Percentiles rank a stretch among this genome's conserved stretches.
These are phyloP conservation scores for Coniferiporia sulphurascens DNA, from an alignment of 1,284 basidiomycete species.

Conservation along the genomic window DNA sequence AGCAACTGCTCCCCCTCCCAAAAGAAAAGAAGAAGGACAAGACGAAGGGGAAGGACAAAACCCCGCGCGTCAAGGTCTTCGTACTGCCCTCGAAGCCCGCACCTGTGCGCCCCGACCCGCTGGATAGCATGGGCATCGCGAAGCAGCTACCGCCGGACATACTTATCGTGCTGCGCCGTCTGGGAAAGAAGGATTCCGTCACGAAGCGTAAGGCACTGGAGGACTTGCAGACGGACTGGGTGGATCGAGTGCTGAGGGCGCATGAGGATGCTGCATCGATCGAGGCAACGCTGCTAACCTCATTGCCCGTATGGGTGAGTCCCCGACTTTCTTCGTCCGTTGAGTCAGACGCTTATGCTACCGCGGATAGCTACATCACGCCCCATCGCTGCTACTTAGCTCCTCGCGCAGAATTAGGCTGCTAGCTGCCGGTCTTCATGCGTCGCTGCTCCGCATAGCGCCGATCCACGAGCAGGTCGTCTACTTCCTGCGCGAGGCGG, in stretches of 20 bases:
- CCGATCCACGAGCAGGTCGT: slow-evolving; percentile 52
- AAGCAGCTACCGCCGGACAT: slow-evolving; percentile 78
- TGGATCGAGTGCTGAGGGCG: slow-evolving; percentile 43
- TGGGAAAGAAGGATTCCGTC: slow-evolving; percentile 89
- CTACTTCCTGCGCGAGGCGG: slow-evolving; percentile 53
- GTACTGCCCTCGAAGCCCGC: slow-evolving; percentile 85
- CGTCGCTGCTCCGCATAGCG: slow-evolving; percentile 57
- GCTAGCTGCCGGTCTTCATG: slow-evolving; percentile 67
- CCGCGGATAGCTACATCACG: slow-evolving; percentile 69
- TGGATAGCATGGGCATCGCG: slow-evolving; percentile 83
- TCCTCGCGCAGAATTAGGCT: slow-evolving; percentile 75
- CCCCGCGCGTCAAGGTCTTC: slow-evolving; percentile 72
- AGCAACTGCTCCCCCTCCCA: slow-evolving; percentile 29
- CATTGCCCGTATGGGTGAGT: slow-evolving; percentile 88
- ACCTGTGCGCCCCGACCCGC: slow-evolving; percentile 82
- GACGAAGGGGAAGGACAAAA: slow-evolving; percentile 59
- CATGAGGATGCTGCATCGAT: slow-evolving; percentile 34
- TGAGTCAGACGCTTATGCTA: slow-evolving; percentile 2
- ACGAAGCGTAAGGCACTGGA: slow-evolving; percentile 88
- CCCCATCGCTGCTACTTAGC: slow-evolving; percentile 78
- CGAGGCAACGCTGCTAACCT: slow-evolving; percentile 45
- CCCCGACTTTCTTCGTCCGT: slow-evolving; percentile 1
- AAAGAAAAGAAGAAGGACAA: slow-evolving; percentile 45
- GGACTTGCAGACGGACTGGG: slow-evolving; percentile 71
- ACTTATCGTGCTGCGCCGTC: slow-evolving; percentile 74